Evolutionary conservation across 1,139 yeast species (phyloP).

Genomic region (Oligophagozyma castellii): DNA sequence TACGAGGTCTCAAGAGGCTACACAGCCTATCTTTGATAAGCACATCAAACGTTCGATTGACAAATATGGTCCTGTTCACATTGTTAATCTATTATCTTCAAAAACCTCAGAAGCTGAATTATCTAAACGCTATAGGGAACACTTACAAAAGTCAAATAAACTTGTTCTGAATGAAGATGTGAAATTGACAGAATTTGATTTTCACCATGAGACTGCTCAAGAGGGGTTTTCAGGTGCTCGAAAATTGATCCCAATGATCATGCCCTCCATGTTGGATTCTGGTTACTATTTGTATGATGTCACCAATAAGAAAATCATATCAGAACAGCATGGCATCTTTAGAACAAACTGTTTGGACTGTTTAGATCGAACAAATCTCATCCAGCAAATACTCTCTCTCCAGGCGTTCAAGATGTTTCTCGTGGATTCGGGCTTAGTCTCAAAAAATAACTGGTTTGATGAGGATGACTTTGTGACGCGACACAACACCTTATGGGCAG

Average conservation of each 20-base stretch:
- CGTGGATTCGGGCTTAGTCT: constrained; percentile 31
- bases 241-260: constrained; percentile 49
- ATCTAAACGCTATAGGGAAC: constrained; percentile 50
- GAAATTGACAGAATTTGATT: constrained; percentile 71
- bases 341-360: constrained; percentile 92
- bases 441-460: constrained; percentile 18
- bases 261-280: constrained; percentile 55
- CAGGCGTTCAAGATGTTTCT: constrained; percentile 56
- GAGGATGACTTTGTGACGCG: constrained; percentile 41
- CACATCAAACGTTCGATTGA: constrained; percentile 62
- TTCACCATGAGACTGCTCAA: constrained; percentile 80
- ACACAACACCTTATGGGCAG: constrained; percentile 90
- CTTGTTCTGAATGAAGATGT: constrained; percentile 34
- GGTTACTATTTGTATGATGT: constrained; percentile 66
- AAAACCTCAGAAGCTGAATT: constrained; percentile 68
- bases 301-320: constrained; percentile 33
- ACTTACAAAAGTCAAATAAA: constrained; percentile 27
- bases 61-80: constrained; percentile 76
- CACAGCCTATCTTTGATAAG: constrained; percentile 76
- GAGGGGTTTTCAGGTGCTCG: constrained; percentile 82
- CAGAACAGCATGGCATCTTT: constrained; percentile 81
- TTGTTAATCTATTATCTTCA: constrained; percentile 69
- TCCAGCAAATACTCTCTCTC: constrained; percentile 73
- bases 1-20: constrained; percentile 80
- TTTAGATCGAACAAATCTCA: constrained; percentile 82